Conservation (phyloP, 176 grass and related monocot genomes). For the Chloris gayana region DNA sequence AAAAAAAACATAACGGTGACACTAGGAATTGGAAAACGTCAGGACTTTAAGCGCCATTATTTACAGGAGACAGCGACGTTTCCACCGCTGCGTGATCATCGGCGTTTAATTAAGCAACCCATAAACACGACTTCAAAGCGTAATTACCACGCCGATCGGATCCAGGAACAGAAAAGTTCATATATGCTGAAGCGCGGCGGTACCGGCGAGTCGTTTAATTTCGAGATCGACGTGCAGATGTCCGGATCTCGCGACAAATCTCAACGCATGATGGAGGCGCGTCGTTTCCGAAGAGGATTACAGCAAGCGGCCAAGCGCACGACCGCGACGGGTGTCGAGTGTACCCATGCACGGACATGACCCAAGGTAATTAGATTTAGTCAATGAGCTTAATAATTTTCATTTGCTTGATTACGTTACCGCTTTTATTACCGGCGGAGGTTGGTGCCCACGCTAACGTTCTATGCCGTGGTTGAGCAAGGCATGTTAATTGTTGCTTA, state of each 20-base stretch:
- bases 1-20: background rate
- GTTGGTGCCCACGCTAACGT: background rate
- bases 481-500: constrained; percentile 5
- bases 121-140: background rate
- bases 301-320: background rate
- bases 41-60: background rate
- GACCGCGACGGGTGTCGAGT: background rate
- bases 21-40: too few relatives aligned
- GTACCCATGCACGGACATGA: background rate
- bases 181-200: background rate
- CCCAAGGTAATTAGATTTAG: background rate
- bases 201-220: background rate
- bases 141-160: background rate
- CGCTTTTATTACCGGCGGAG: background rate
- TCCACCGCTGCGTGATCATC: too few relatives aligned
- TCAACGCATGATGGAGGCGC: background rate
- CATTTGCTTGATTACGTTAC: background rate
- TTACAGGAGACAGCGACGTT: background rate
- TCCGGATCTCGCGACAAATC: background rate
- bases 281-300: background rate
- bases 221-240: too few relatives aligned
- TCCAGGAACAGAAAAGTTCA: background rate
- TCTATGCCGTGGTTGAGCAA: background rate
- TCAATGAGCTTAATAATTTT: background rate
- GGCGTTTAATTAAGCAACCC: background rate